phyloP scores from a whole-genome alignment of 192 early-diverging fungal species.

The Podochytrium sp. region DNA sequence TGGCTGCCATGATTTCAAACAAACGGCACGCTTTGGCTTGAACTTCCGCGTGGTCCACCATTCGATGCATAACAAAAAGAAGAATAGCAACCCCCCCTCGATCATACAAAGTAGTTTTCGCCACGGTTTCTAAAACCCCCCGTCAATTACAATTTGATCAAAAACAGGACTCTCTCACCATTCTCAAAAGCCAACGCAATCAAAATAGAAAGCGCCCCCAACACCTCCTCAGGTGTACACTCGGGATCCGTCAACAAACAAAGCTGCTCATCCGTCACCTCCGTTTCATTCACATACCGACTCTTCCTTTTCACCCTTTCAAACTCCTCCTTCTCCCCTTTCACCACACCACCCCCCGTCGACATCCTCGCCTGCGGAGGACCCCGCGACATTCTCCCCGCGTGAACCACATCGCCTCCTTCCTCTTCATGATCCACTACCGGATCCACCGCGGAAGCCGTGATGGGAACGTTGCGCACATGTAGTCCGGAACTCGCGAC shows the following conservation, averaged over 20 bases:
- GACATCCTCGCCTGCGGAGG: not conserved
- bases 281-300: constrained; percentile 27
- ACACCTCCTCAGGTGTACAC: constrained; percentile 24
- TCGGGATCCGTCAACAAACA: constrained; percentile 46
- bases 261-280: constrained; percentile 37
- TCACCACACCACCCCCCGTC: not conserved
- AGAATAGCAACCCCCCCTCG: constrained; percentile 37
- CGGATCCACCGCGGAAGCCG: not conserved
- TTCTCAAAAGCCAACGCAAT: constrained; percentile 33
- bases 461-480: not conserved
- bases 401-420: not conserved
- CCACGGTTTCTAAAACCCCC: constrained; percentile 25
- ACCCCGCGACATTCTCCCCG: constrained; percentile 9
- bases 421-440: constrained; percentile 17
- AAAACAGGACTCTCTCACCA: constrained; percentile 11
- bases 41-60: constrained; percentile 13
- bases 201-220: constrained; percentile 33
- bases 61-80: constrained; percentile 13
- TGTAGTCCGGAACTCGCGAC: constrained; percentile 2
- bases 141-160: too few species aligned
- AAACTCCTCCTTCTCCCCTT: not conserved
- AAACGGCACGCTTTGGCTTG: constrained; percentile 26
- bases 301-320: not conserved
- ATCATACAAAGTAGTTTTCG: constrained; percentile 24
- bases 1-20: constrained; percentile 24